Base-by-base conservation (phyloP, 2,329 filamentous ascomycete species). In the Claviceps sorghi region DNA sequence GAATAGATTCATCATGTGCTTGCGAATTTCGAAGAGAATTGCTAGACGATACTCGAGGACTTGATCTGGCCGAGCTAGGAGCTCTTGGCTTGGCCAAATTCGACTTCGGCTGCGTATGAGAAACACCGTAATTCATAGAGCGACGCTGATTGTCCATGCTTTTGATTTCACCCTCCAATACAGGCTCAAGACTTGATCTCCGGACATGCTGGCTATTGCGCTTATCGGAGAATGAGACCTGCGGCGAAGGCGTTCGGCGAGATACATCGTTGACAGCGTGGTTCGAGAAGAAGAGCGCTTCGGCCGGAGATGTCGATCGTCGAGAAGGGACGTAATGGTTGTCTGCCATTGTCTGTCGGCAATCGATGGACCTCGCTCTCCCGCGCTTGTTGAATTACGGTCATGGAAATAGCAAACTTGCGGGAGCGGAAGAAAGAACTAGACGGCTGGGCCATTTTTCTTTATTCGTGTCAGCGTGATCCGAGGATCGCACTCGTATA, bases 81-180 rank as follows among this genome's bases (percentile, higher is more conserved):
- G 32, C 53, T 26, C 50, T 48, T n/a, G 29, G 48, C 48, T 54
- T 52, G 21, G 50, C 47, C 50, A 54, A 44, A 21, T 54, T 52
- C 7, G 48, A 43, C 44, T 41, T 49, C 21, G 46, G 42, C 32
- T 29, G 53, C 43, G 42, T 10, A 17, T 30, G 17, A 4, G 29
- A 38, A 26, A 15, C 44, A 26, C 29, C 36, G 26, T 45, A 29
- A 36, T 40, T 41, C 10, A 40, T 22, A 6, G 30, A 44, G 6
- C 29, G 40, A 19, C 49, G 48, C 29, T 46, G 45, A n/a, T 45
- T 46, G 5, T 34, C 52, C 22, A 29, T 13, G n/a, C 7, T 30
- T 30, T 29, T 53, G 36, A 44, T 38, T 38, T 52, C 49, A 5
- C 50, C 43, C 22, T 52, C 50, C 2, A 54, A 42, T 11, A 53